These are phyloP conservation scores for Ceratobasidium sp. DNA, from an alignment of 1,284 basidiomycete genomes.

Conservation along the genomic window DNA sequence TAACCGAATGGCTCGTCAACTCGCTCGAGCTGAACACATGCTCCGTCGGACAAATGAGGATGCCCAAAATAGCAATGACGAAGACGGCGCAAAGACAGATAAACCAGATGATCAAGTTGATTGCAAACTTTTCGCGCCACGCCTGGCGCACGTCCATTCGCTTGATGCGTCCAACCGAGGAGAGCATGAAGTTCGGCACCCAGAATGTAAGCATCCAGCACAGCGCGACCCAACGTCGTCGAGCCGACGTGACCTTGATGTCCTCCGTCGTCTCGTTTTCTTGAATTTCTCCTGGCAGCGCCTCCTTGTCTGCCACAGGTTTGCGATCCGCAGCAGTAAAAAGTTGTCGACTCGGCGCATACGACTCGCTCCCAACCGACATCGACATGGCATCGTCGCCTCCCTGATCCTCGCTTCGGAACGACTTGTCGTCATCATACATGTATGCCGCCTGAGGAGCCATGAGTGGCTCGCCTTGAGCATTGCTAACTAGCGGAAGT, in stretches of 20 bases:
- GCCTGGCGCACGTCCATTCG: constrained; percentile 94
- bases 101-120: constrained; percentile 98
- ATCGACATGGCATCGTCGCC: constrained; percentile 81
- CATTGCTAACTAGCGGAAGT: constrained; percentile 82
- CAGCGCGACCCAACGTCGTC: constrained; percentile 89
- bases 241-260: constrained; percentile 81
- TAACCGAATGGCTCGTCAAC: constrained; percentile 77
- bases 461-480: constrained; percentile 73
- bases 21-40: constrained; percentile 89
- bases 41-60: constrained; percentile 93
- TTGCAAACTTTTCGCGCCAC: constrained; percentile 96
- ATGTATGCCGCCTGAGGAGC: constrained; percentile 62
- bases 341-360: constrained; percentile 95
- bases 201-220: constrained; percentile 95
- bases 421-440: constrained; percentile 82
- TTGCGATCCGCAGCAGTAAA: constrained; percentile 85
- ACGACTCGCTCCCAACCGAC: constrained; percentile 88
- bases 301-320: constrained; percentile 82
- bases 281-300: constrained; percentile 81
- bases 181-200: constrained; percentile 82
- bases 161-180: constrained; percentile 89
- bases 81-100: constrained; percentile 90
- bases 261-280: constrained; percentile 91
- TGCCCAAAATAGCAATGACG: constrained; percentile 90
- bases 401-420: constrained; percentile 83